Conservation (phyloP, 768 basidiomycete genomes). For the Leucogyrophana mollusca region DNA sequence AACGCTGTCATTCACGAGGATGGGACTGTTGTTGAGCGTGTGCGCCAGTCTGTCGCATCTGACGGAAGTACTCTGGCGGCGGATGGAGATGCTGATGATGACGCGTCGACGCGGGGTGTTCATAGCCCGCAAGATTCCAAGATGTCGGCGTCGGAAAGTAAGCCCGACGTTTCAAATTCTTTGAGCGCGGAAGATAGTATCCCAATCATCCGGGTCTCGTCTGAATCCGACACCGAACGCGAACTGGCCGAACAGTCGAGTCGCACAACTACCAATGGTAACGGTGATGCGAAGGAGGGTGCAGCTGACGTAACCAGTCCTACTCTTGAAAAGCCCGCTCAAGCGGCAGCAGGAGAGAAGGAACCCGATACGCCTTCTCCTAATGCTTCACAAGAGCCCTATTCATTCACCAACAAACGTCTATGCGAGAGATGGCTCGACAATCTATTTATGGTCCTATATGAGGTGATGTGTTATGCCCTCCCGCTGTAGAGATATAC, state of each 20-base stretch:
- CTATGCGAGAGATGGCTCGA: slow-evolving; percentile 98
- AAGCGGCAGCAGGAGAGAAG: slow-evolving; percentile 36
- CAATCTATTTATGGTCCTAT: slow-evolving; percentile 97
- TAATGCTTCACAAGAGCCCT: slow-evolving; percentile 51
- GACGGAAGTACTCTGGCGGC: slow-evolving; percentile 27
- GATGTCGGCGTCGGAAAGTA: slow-evolving; percentile 29
- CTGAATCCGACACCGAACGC: slow-evolving; percentile 59
- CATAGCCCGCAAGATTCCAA: slow-evolving; percentile 28
- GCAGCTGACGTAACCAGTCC: slow-evolving; percentile 27
- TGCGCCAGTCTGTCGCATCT: slow-evolving; percentile 17
- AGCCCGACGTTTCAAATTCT: slow-evolving; percentile 5
- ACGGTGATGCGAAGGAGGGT: slow-evolving; percentile 33
- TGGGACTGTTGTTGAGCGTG: slow-evolving; percentile 42
- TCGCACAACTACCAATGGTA: slow-evolving; percentile 23
- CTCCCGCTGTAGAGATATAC: not conserved
- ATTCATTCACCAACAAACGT: slow-evolving; percentile 94
- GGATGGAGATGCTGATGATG: slow-evolving; percentile 49
- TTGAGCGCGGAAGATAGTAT: slow-evolving; percentile 27
- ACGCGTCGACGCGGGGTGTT: slow-evolving; percentile 69
- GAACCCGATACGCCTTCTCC: slow-evolving; percentile 24
- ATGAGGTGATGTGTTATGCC: slow-evolving; percentile 62
- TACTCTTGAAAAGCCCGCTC: slow-evolving; percentile 40
- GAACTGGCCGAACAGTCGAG: slow-evolving; percentile 24
- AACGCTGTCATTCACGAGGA: slow-evolving; percentile 61
- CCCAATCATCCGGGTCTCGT: slow-evolving; percentile 80